Evolutionary conservation across 1,284 basidiomycete species (phyloP).

Genomic region (Clitocybe nebularis): DNA sequence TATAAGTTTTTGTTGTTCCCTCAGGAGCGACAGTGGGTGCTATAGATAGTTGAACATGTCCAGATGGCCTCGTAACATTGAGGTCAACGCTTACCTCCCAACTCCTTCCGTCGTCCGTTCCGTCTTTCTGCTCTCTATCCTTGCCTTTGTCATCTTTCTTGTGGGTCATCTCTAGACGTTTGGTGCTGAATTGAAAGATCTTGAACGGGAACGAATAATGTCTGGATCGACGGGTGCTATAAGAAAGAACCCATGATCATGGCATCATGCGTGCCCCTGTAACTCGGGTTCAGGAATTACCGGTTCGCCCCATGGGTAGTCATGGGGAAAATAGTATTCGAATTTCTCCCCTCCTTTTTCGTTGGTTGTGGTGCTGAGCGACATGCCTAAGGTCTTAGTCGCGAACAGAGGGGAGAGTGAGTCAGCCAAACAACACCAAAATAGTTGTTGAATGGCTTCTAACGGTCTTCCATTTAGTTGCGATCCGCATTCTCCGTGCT

Average conservation of each 20-base stretch:
- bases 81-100: slow-evolving; percentile 11
- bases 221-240: not conserved
- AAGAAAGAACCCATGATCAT: not conserved
- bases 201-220: slow-evolving; percentile 16
- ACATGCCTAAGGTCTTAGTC: slow-evolving; percentile 25
- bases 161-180: too few relatives aligned
- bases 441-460: slow-evolving; percentile 22
- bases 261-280: not conserved
- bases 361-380: too few relatives aligned
- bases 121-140: slow-evolving; percentile 1
- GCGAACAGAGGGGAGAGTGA: slow-evolving; percentile 32
- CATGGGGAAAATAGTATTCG: too few relatives aligned
- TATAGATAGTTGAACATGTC: slow-evolving; percentile 11
- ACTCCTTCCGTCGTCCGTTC: slow-evolving; percentile 20
- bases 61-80: not conserved
- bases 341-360: too few relatives aligned
- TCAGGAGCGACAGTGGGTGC: slow-evolving; percentile 28
- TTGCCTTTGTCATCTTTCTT: slow-evolving; percentile 5
- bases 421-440: slow-evolving; percentile 15
- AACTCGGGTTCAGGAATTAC: not conserved
- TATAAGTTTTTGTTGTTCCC: slow-evolving; percentile 28
- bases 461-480: too few relatives aligned
- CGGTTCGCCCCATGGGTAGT: too few relatives aligned
- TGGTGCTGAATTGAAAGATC: too few relatives aligned
- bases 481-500: slow-evolving; percentile 22